Conservation (phyloP, 768 basidiomycete species). For the Suillus alpinus region DNA sequence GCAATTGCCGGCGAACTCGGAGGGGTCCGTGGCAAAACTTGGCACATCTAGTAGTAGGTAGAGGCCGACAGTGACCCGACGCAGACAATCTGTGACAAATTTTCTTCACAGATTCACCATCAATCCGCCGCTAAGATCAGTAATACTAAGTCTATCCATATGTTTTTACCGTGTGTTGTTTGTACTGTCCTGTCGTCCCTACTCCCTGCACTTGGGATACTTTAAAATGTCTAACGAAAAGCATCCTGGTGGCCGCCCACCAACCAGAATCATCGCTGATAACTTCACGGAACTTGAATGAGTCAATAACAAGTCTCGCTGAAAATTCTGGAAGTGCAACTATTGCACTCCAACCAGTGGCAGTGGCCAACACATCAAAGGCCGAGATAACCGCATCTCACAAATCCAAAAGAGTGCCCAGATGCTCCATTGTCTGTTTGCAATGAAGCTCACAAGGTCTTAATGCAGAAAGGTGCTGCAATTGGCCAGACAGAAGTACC, state of each 20-base stretch:
- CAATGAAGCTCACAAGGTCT: neutral
- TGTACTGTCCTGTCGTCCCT: no score
- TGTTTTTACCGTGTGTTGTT: neutral
- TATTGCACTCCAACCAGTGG: constrained; percentile 9
- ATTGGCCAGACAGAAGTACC: no score
- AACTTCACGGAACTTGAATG: constrained; percentile 3
- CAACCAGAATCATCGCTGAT: constrained; percentile 3
- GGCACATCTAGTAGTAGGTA: neutral
- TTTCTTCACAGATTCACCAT: no score
- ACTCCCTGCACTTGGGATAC: neutral
- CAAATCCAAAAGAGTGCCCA: no score
- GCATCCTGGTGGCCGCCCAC: neutral
- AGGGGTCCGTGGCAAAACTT: neutral
- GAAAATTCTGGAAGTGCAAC: constrained; percentile 11
- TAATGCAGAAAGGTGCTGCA: neutral
- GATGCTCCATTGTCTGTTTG: no score
- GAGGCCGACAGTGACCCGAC: no score
- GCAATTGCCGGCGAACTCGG: neutral
- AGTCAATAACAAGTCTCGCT: constrained; percentile 8
- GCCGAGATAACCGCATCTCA: constrained; percentile 10
- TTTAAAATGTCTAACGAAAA: neutral
- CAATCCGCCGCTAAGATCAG: neutral
- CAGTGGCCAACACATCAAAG: constrained; percentile 6
- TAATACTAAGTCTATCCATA: neutral
- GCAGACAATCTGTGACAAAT: neutral